Evolutionary conservation across 176 grass and related monocot species (phyloP), one percentile per base, ranked within the genome.

Genomic region (Alloteropsis semialata): DNA sequence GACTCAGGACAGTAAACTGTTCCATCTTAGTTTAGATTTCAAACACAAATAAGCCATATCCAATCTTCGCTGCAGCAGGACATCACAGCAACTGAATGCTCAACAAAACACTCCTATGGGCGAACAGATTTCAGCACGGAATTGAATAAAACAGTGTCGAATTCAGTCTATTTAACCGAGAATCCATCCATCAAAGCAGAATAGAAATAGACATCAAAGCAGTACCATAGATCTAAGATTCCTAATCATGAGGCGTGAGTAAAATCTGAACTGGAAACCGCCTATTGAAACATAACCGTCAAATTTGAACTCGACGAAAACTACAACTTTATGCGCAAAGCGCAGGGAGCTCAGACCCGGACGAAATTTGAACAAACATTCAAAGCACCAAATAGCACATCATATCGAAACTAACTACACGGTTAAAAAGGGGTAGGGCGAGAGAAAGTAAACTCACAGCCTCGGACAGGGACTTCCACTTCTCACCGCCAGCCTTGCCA

Each of bases 401-500:
- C n/a, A n/a, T n/a, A 59, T 29, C 8, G 3, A 18, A 48, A 66
- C 8, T 0, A 68, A 18, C n/a, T 4, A 6, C 72, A 21, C 27
- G 1, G 8, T 39, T 37, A 1, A 15, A 15, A 3, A 36, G 10
- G 39, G 29, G 6, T 0, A 73, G 28, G 12, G 36, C 34, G 34
- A 36, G 66, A 39, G 5, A 0, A 15, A 61, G 28, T 28, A 12
- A 17, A 67, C 87, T 84, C 82, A 99, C 96, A n/a, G 82, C 87
- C 43, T 99, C 93, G 14, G 91, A 83, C 80, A 99, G 22, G 39
- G 97, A 78, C 91, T 94, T 99, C 97, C 97, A 99, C 89, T 89
- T 96, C 29, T 92, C 89, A 72, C 97, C 97, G 2, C 97, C 91
- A 50, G 97, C 97, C 84, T 99, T 99, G 70, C 93, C 97, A 69